Base-by-base conservation (phyloP, 352 stramenopile genomes). In the Pythium brachiatum region DNA sequence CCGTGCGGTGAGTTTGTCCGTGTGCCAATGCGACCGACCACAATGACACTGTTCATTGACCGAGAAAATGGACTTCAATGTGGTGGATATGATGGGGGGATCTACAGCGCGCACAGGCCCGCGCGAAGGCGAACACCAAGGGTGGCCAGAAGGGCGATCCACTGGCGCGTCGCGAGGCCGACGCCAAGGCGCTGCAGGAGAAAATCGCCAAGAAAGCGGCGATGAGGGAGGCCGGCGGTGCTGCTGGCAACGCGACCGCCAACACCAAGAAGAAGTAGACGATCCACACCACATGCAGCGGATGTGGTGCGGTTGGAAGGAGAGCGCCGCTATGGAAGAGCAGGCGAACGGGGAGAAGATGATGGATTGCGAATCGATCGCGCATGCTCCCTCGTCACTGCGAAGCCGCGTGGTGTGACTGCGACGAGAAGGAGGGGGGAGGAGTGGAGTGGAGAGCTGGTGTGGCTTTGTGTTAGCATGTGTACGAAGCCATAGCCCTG, bases 111-210 rank as follows among this genome's bases (percentile, higher is more conserved):
- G 81, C 83, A 9, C 83, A 92, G 63, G 83, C 83, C 21, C 81
- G 83, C 52, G 79, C 72, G 27, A 85, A 88, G 58, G 38, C 52
- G 0, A 46, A 57, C 36, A 23, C 32, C 34, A 57, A 57, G 46
- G 34, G 26, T 32, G 44, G 53, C 13, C 68, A 75, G 31, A 60
- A 60, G 54, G 81, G 83, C 27, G 81, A 89, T 57, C 76, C 79
- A 12, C 67, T 76, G 13, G 79, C 81, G 8, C 81, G 79, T 12
- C 73, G 81, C 4, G 83, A 92, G 50, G 81, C 83, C 3, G 81
- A 92, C 51, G 81, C 82, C 27, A 91, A 93, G 74, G 84, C 84
- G 16, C 69, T 93, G 18, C 80, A 89, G 67, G 84, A 93, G 63
- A 93, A 93, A 60, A 92, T 93, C 27, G 84, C 82, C 3, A 76